phyloP scores from a whole-genome alignment of 768 basidiomycete species.

The Tricholoma flavovirens region DNA sequence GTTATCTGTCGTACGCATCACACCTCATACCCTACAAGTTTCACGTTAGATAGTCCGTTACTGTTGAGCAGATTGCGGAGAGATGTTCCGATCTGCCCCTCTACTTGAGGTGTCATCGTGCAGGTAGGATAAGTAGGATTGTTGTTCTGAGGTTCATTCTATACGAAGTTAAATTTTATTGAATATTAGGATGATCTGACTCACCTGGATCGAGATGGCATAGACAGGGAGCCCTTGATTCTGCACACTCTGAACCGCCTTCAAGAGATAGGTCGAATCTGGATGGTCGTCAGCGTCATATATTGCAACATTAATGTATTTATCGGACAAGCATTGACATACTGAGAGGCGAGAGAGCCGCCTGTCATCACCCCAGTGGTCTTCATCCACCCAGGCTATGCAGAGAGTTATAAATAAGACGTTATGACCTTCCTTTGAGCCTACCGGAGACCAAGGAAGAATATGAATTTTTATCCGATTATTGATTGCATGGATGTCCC shows the following conservation, averaged over 20 bases:
- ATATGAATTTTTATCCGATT: slow-evolving; percentile 47
- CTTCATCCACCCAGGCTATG: slow-evolving; percentile 82
- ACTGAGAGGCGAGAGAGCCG: slow-evolving; percentile 48
- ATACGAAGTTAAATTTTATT: background rate
- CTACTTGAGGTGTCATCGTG: slow-evolving; percentile 44
- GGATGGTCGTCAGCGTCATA: background rate
- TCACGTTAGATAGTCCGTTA: slow-evolving; percentile 53
- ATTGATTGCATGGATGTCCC: slow-evolving; percentile 60
- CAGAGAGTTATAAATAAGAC: slow-evolving; percentile 6
- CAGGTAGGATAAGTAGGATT: slow-evolving; percentile 68
- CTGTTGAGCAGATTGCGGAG: slow-evolving; percentile 57
- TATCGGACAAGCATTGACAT: slow-evolving; percentile 39
- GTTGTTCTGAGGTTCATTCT: slow-evolving; percentile 50
- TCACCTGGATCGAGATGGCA: slow-evolving; percentile 52
- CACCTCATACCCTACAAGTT: slow-evolving; percentile 48
- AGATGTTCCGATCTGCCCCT: slow-evolving; percentile 52
- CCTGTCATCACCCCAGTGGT: slow-evolving; percentile 60
- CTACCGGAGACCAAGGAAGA: slow-evolving; percentile 71
- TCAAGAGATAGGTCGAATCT: slow-evolving; percentile 73
- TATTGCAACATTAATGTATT: background rate
- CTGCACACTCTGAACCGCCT: slow-evolving; percentile 64
- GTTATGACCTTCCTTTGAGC: slow-evolving; percentile 10
- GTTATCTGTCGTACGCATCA: background rate
- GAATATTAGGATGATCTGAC: background rate
- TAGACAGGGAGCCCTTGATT: slow-evolving; percentile 55